A percentile compares a stretch with the other conserved stretches of the same genome.
These are phyloP conservation scores for Aspergillus wentii DNA, from an alignment of 495 filamentous ascomycete genomes.

Conservation along the genomic window DNA sequence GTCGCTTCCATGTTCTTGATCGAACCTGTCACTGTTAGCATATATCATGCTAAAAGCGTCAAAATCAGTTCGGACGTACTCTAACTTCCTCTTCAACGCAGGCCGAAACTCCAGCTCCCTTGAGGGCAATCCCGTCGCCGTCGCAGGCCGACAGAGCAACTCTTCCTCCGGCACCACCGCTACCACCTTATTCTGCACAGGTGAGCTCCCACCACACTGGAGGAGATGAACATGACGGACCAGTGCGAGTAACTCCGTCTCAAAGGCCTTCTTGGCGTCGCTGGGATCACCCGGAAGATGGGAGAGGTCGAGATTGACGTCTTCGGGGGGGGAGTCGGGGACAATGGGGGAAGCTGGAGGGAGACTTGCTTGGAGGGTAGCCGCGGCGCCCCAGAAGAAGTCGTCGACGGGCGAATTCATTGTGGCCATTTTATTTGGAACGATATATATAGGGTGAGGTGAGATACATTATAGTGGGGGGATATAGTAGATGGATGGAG, in stretches of 20 bases:
- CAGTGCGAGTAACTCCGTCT: constrained; percentile 65
- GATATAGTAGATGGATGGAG: constrained; percentile 5
- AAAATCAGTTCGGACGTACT: constrained; percentile 34
- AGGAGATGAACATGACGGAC: constrained; percentile 62
- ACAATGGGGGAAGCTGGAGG: too few species aligned
- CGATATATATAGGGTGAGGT: too few species aligned
- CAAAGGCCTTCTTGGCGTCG: constrained; percentile 60
- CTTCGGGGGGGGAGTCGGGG: constrained; percentile 29
- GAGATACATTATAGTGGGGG: too few species aligned
- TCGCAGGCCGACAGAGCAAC: constrained; percentile 58
- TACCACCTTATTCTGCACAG: too few species aligned
- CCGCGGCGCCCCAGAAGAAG: constrained; percentile 56
- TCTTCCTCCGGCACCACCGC: too few species aligned
- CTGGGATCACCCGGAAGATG: constrained; percentile 61
- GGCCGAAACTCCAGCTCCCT: too few species aligned
- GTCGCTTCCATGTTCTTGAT: too few species aligned
- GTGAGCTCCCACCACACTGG: too few species aligned
- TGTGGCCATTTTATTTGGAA: constrained; percentile 24
- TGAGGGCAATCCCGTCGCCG: too few species aligned
- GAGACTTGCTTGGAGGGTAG: constrained; percentile 59
- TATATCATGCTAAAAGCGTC: constrained; percentile 34
- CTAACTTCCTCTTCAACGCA: too few species aligned
- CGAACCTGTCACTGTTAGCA: too few species aligned
- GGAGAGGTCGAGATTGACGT: constrained; percentile 36
- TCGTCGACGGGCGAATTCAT: constrained; percentile 57